Evolutionary conservation across 2,329 filamentous ascomycete genomes (phyloP), one percentile per base, ranked within the genome.

Genomic region (Claviceps pazoutovae): DNA sequence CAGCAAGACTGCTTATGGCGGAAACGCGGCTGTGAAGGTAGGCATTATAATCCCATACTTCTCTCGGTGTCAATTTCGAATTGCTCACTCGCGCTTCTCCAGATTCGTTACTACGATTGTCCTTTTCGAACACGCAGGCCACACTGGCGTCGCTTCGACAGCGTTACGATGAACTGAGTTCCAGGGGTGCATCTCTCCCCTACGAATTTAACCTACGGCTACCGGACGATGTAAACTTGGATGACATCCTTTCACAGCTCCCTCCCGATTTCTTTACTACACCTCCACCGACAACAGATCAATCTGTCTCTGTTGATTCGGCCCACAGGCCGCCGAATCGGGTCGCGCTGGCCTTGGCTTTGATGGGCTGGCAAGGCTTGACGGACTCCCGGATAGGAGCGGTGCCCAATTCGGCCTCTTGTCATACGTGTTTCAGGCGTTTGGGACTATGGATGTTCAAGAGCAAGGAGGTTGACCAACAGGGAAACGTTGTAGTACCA

Each of bases 401-500:
- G 1, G 79, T 84, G 21, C 80, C 83, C 42, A 85, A 88, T 54
- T 79, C 91, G 16, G 83, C 86, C 5, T 82, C 82, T 4, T 98
- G 93, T 66, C 78, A 84, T 53, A 86, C 88, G 19, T 98, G 93
- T 64, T 86, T 95, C 61, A 82, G 93, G 54, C 82, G 90, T 1
- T 74, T 97, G 0, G 93, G 93, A 0, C 74, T 98, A 2, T 98
- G 93, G 93, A 84, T 98, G 73, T 97, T 95, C 65, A 85, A 82
- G 61, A 83, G 82, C 65, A 89, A 83, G 66, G 78, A 80, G 59
- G 76, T 84, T 34, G 75, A 79, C 53, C 69, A 71, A 1, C 66
- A 69, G 16, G 74, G 74, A 0, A 67, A 74, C 38, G 68, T 82
- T 9, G 66, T 83, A 11, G 72, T 77, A 4, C 75, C 77, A 1